Percentiles rank a stretch among this genome's conserved stretches.
These are phyloP conservation scores for Cryphonectria nitschkei DNA, from an alignment of 2,329 filamentous ascomycete genomes.

Conservation along the genomic window DNA sequence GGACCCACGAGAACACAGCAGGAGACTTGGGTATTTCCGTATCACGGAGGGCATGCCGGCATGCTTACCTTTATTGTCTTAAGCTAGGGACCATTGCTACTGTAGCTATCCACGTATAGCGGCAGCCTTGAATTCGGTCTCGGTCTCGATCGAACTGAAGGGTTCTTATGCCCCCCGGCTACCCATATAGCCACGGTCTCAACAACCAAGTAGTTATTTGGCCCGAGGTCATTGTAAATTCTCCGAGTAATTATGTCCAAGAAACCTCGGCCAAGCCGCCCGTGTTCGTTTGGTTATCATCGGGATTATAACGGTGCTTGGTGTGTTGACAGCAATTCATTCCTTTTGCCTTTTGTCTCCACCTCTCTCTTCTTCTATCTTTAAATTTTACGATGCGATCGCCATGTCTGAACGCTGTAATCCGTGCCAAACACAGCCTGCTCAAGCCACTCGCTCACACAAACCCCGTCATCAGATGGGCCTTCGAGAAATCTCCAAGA, in stretches of 20 bases:
- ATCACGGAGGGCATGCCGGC: conserved; percentile 16
- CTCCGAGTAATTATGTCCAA: conserved; percentile 8
- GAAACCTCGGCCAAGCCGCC: conserved; percentile 7
- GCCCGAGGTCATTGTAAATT: conserved; percentile 6
- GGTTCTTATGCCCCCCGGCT: no score
- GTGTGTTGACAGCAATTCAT: conserved; percentile 3
- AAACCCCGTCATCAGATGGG: not conserved
- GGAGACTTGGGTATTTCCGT: not conserved
- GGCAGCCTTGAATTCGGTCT: not conserved
- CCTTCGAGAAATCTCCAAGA: not conserved
- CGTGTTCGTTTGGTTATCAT: not conserved
- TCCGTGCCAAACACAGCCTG: not conserved
- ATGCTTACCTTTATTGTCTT: conserved; percentile 15
- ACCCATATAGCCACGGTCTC: not conserved
- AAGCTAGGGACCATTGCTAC: conserved; percentile 7
- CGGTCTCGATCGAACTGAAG: not conserved
- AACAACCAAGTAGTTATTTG: not conserved
- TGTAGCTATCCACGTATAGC: not conserved
- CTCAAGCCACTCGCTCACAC: not conserved
- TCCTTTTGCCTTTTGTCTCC: conserved; percentile 1
- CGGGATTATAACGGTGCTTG: conserved; percentile 10
- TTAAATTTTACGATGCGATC: not conserved
- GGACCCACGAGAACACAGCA: not conserved
- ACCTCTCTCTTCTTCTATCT: not conserved
- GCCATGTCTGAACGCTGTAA: conserved; percentile 3